Evolutionary conservation across 1,284 basidiomycete species (phyloP).

Genomic region (Stygiomarasmius scandens): DNA sequence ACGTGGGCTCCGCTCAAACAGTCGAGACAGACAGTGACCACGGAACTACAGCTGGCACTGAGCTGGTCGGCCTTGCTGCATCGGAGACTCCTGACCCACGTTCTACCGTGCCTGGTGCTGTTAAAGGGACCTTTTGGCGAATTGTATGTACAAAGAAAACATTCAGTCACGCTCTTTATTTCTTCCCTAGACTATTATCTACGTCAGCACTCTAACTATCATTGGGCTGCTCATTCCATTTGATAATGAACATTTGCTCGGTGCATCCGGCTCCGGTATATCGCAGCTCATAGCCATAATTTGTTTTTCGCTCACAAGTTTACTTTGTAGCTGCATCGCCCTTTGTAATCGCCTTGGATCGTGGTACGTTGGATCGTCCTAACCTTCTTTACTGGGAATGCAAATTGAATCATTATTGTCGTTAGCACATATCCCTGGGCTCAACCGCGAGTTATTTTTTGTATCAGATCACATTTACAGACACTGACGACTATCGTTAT

Average conservation of each 20-base stretch:
- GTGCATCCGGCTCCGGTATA: constrained; percentile 35
- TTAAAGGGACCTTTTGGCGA: constrained; percentile 52
- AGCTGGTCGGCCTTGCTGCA: constrained; percentile 69
- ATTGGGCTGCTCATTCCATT: constrained; percentile 54
- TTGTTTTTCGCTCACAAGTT: neutral
- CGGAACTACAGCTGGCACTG: constrained; percentile 67
- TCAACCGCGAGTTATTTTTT: constrained; percentile 56
- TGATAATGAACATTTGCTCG: constrained; percentile 50
- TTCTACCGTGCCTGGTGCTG: constrained; percentile 56
- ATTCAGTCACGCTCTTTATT: too few species aligned
- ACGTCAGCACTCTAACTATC: constrained; percentile 43
- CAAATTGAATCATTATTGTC: too few species aligned
- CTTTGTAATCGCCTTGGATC: constrained; percentile 69
- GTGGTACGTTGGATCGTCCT: too few species aligned
- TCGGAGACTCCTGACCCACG: constrained; percentile 62
- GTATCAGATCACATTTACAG: too few species aligned
- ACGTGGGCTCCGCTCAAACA: too few species aligned
- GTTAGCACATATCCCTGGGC: constrained; percentile 61
- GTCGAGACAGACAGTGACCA: too few species aligned
- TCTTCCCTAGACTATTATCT: constrained; percentile 48
- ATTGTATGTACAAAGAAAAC: too few species aligned
- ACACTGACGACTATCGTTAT: too few species aligned
- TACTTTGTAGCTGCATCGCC: constrained; percentile 47
- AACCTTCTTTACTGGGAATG: too few species aligned
- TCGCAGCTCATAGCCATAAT: too few species aligned